Evolutionary conservation across 2,329 filamentous ascomycete genomes (phyloP).

Genomic region (Arthrobotrys entomopaga): DNA sequence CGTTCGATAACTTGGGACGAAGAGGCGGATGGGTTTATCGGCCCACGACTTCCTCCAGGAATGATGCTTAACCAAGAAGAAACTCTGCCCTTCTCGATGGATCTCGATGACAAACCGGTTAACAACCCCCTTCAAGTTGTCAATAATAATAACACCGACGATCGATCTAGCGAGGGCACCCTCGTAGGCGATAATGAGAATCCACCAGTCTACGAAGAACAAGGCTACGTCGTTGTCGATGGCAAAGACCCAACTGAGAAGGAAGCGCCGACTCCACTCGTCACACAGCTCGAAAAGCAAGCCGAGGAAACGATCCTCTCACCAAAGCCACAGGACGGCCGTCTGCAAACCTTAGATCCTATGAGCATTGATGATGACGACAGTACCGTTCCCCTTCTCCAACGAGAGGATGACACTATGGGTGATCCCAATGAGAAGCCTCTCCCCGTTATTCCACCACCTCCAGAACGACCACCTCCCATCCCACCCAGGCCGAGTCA

Average conservation of each 20-base stretch:
- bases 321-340: constrained; percentile 5
- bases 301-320: constrained; percentile 27
- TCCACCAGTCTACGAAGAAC: constrained; percentile 52
- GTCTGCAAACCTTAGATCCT: constrained; percentile 19
- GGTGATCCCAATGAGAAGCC: constrained; percentile 56
- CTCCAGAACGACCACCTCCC: constrained; percentile 67
- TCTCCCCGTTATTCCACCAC: constrained; percentile 58
- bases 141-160: constrained; percentile 47
- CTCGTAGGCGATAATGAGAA: constrained; percentile 56
- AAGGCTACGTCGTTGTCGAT: constrained; percentile 47
- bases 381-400: constrained; percentile 36
- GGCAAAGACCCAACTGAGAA: constrained; percentile 18
- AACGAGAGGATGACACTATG: constrained; percentile 59
- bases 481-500: constrained; percentile 68
- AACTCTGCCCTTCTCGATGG: constrained; percentile 54
- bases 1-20: constrained; percentile 65
- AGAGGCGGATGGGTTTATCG: constrained; percentile 63
- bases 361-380: constrained; percentile 52
- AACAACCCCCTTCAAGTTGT: constrained; percentile 30
- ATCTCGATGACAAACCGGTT: constrained; percentile 55
- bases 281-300: constrained; percentile 18
- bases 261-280: constrained; percentile 1
- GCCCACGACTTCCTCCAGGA: constrained; percentile 50
- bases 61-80: constrained; percentile 23
- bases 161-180: constrained; percentile 57